Percentiles rank a stretch among this genome's conserved stretches.
These are phyloP conservation scores for Aspergillus fischeri DNA, from an alignment of 2,329 filamentous ascomycete genomes.

Conservation along the genomic window DNA sequence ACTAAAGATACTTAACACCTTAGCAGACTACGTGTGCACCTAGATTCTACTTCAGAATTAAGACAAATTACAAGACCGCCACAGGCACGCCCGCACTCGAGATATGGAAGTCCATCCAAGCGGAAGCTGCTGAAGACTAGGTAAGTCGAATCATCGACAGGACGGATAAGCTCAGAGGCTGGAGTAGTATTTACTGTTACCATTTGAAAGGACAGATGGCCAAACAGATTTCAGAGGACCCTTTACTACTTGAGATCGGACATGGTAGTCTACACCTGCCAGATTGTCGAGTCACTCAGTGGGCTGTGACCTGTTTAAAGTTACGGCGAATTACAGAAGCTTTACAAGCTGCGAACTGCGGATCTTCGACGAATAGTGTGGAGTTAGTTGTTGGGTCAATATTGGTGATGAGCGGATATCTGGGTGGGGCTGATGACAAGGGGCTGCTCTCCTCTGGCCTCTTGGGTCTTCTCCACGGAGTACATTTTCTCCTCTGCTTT, in stretches of 20 bases:
- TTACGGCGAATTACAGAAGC: conserved; percentile 29
- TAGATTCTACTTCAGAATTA: conserved; percentile 2
- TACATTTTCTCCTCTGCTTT: not conserved
- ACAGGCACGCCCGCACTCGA: conserved; percentile 21
- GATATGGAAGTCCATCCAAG: conserved; percentile 14
- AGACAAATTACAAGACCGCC: conserved; percentile 16
- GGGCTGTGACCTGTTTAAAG: conserved; percentile 18
- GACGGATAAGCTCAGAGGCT: conserved; percentile 19
- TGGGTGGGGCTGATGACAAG: conserved; percentile 21
- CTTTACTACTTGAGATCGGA: conserved; percentile 3
- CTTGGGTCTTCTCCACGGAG: not conserved
- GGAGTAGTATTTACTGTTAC: not conserved
- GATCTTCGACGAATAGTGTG: conserved; percentile 24
- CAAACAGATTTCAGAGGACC: conserved; percentile 1
- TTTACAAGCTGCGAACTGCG: conserved; percentile 28
- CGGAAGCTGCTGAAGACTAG: conserved; percentile 13
- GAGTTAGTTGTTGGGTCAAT: conserved; percentile 23
- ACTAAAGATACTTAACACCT: not conserved
- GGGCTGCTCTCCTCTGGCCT: conserved; percentile 17
- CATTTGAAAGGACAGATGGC: conserved; percentile 9
- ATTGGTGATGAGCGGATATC: conserved; percentile 23
- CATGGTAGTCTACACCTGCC: conserved; percentile 9
- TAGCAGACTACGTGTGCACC: not conserved
- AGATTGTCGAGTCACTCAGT: conserved; percentile 19
- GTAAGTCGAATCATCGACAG: conserved; percentile 6